Conservation (phyloP, 108 stramenopile species). For the Nitzschia palea region DNA sequence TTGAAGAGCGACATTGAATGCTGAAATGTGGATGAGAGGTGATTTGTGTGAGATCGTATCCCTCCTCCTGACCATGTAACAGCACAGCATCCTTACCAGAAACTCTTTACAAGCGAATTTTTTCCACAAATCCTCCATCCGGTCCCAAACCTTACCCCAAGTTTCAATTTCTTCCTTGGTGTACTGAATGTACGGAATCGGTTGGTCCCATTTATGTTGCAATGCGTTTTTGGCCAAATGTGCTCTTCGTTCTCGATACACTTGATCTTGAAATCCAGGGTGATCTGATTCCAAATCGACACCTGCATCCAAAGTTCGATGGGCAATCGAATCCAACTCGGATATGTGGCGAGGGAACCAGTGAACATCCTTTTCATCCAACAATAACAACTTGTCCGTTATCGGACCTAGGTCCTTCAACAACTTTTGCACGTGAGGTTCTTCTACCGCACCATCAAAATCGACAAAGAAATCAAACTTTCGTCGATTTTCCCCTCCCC, state of each 20-base stretch:
- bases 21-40: slow-evolving; percentile 7
- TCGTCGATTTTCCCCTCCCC: slow-evolving; percentile 1
- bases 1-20: slow-evolving; percentile 73
- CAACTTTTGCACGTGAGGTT: slow-evolving; percentile 57
- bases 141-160: slow-evolving; percentile 91
- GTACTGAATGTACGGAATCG: slow-evolving; percentile 88
- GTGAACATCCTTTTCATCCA: slow-evolving; percentile 86
- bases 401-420: slow-evolving; percentile 47
- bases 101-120: slow-evolving; percentile 94
- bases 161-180: slow-evolving; percentile 85
- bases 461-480: slow-evolving; percentile 86
- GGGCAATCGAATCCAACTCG: slow-evolving; percentile 89
- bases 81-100: slow-evolving; percentile 42
- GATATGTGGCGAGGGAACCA: slow-evolving; percentile 95
- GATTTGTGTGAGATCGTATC: background rate
- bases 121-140: slow-evolving; percentile 76
- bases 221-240: slow-evolving; percentile 68
- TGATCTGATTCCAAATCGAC: slow-evolving; percentile 82
- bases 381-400: slow-evolving; percentile 68
- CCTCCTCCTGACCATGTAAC: background rate
- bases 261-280: slow-evolving; percentile 88
- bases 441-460: slow-evolving; percentile 58
- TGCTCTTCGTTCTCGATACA: slow-evolving; percentile 80
- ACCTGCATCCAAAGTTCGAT: slow-evolving; percentile 87
- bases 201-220: slow-evolving; percentile 65